Evolutionary conservation across 306 rosid species (phyloP).

Genomic region (Pachyrhizus erosus): DNA sequence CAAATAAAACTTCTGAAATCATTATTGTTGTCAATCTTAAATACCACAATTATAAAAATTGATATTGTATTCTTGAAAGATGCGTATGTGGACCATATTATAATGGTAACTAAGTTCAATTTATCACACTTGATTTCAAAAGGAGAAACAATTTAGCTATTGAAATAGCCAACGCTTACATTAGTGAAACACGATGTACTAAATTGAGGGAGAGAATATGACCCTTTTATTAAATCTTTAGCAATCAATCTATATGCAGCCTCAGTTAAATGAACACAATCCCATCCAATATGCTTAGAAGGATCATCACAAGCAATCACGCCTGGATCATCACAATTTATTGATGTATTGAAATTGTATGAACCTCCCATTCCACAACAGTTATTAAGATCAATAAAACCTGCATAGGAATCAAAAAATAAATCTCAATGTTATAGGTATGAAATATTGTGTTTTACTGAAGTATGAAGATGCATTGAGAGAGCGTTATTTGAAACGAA

Average conservation of each 20-base stretch:
- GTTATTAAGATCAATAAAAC: conserved; percentile 29
- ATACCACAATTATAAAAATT: too few relatives aligned
- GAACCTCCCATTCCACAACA: conserved; percentile 52
- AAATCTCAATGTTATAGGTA: not conserved
- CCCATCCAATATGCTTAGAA: conserved; percentile 56
- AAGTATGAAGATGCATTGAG: not conserved
- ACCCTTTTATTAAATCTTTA: conserved; percentile 34
- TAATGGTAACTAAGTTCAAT: too few relatives aligned
- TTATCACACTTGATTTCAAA: too few relatives aligned
- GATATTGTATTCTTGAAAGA: too few relatives aligned
- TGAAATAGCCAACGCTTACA: not conserved
- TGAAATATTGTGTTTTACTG: not conserved
- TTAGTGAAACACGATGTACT: not conserved
- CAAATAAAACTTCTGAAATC: too few relatives aligned
- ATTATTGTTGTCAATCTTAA: too few relatives aligned
- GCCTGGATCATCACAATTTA: not conserved
- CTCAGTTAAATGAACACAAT: too few relatives aligned
- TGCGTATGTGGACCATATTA: too few relatives aligned
- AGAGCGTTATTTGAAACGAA: not conserved
- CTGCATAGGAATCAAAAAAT: conserved; percentile 35
- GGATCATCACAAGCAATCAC: conserved; percentile 52
- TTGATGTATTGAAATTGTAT: conserved; percentile 42
- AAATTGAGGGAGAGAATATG: conserved; percentile 38
- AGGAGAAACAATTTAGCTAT: not conserved
- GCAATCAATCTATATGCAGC: conserved; percentile 65